phyloP scores from a whole-genome alignment of 169 alveolate genomes.

The Ichthyophthirius multifiliis region DNA sequence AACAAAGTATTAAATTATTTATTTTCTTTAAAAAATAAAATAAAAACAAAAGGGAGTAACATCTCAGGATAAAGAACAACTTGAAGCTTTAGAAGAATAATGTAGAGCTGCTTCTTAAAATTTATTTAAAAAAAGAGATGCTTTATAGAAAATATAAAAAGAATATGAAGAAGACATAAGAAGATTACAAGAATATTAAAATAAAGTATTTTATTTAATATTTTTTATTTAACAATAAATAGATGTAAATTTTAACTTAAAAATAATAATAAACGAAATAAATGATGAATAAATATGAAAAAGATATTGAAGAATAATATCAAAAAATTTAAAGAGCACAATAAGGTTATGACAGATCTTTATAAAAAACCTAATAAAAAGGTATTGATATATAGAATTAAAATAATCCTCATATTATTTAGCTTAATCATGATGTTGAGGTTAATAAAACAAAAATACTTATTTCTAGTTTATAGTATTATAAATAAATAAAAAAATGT shows the following conservation, averaged over 20 bases:
- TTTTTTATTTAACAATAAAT: neutral
- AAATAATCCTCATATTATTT: slow-evolving; percentile 28
- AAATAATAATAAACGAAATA: slow-evolving; percentile 38
- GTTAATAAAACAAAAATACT: slow-evolving; percentile 13
- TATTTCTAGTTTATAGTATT: slow-evolving; percentile 20
- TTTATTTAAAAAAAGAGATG: slow-evolving; percentile 70
- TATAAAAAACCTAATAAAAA: slow-evolving; percentile 21
- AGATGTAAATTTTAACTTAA: slow-evolving; percentile 44
- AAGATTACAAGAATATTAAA: slow-evolving; percentile 63
- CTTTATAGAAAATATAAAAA: slow-evolving; percentile 58
- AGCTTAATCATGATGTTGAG: slow-evolving; percentile 9
- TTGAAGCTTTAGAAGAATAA: slow-evolving; percentile 75
- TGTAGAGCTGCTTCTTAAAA: slow-evolving; percentile 82
- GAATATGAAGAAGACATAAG: slow-evolving; percentile 81
- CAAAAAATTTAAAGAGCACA: slow-evolving; percentile 65
- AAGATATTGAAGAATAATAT: slow-evolving; percentile 45
- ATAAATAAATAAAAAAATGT: neutral
- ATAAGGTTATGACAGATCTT: slow-evolving; percentile 22
- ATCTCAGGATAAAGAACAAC: slow-evolving; percentile 45
- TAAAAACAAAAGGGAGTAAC: slow-evolving; percentile 20
- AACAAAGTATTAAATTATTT: slow-evolving; percentile 59
- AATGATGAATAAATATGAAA: slow-evolving; percentile 31
- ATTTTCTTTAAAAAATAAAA: neutral
- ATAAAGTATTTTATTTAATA: slow-evolving; percentile 37
- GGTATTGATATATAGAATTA: neutral